Conservation (phyloP, 2,329 filamentous ascomycete species). For the Colletotrichum horii region DNA sequence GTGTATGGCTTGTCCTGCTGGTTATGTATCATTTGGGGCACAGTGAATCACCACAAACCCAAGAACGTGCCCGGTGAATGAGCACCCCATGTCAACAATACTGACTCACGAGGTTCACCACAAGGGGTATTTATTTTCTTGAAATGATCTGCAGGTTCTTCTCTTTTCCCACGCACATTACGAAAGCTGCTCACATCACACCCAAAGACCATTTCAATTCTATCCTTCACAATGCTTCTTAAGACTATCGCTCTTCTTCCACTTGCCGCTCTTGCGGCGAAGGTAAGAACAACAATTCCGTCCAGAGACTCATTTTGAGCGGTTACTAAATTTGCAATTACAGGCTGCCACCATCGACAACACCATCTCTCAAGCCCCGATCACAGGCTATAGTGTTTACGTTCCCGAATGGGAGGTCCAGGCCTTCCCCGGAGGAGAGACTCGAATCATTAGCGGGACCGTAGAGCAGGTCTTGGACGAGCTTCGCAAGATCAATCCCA, state of each 20-base stretch:
- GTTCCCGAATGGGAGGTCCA: conserved; percentile 16
- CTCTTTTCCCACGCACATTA: neutral
- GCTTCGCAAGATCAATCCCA: conserved; percentile 8
- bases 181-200: neutral
- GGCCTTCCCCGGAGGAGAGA: conserved; percentile 1
- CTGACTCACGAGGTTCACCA: neutral
- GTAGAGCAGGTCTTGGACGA: conserved; percentile 11
- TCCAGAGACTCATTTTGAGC: fast-evolving
- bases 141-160: neutral
- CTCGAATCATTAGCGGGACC: conserved; percentile 9
- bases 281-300: neutral
- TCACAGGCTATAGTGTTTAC: neutral
- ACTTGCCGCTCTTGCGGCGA: neutral
- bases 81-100: fast-evolving
- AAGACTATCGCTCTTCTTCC: neutral
- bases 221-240: neutral
- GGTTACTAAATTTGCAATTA: neutral
- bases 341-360: neutral
- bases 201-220: fast-evolving
- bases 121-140: neutral
- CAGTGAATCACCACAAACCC: neutral
- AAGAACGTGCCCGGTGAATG: neutral
- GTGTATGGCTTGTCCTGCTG: neutral
- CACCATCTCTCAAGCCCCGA: neutral
- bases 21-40: neutral